These are phyloP conservation scores for Cenococcum geophilum DNA, from an alignment of 495 filamentous ascomycete genomes.

Conservation along the genomic window DNA sequence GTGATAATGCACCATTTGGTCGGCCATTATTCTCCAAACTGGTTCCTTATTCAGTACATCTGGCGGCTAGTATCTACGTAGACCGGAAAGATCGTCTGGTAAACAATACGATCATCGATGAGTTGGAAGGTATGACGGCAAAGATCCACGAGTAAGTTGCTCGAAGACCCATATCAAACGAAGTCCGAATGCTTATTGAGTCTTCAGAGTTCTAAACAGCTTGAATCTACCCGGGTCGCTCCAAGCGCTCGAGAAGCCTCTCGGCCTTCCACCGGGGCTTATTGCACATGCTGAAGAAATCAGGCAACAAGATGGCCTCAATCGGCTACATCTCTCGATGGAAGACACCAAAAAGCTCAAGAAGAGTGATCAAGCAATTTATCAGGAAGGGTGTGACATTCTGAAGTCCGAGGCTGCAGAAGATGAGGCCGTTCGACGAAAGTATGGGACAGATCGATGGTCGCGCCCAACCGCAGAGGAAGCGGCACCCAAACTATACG, in stretches of 20 bases:
- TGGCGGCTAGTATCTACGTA: constrained; percentile 91
- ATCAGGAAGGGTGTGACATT: constrained; percentile 72
- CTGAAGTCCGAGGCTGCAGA: constrained; percentile 75
- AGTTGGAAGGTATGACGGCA: constrained; percentile 76
- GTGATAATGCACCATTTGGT: constrained; percentile 72
- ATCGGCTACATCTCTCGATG: constrained; percentile 66
- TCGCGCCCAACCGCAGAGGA: constrained; percentile 58
- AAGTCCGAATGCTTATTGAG: background rate
- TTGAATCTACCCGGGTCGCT: constrained; percentile 88
- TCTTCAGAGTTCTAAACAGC: constrained; percentile 51
- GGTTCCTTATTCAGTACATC: constrained; percentile 91
- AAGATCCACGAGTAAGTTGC: constrained; percentile 59
- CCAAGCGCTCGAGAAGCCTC: constrained; percentile 89
- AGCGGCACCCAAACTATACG: constrained; percentile 69
- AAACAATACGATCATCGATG: constrained; percentile 76
- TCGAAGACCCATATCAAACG: constrained; percentile 20
- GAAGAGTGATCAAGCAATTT: constrained; percentile 62
- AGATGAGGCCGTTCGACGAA: constrained; percentile 65
- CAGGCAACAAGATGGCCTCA: constrained; percentile 80
- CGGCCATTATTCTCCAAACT: constrained; percentile 82
- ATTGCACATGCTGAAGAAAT: constrained; percentile 91
- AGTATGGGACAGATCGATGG: constrained; percentile 89
- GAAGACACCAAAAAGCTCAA: constrained; percentile 84
- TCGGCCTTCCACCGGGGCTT: constrained; percentile 80
- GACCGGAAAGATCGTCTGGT: constrained; percentile 83